phyloP scores from a whole-genome alignment of 139 green algal genomes.

The Desmodesmus armatus region DNA sequence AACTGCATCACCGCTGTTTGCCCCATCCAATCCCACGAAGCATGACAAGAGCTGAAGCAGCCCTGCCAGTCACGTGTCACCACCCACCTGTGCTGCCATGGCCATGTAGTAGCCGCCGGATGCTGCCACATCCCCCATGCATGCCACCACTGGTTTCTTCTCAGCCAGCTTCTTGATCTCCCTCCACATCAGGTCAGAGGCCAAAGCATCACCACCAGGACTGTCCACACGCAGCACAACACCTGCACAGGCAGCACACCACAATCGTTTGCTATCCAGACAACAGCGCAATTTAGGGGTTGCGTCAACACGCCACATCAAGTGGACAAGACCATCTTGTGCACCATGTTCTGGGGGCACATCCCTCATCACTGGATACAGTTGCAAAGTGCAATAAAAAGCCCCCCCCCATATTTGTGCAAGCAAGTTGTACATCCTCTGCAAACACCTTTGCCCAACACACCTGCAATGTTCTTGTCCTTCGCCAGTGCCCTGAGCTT shows the following conservation, averaged over 20 bases:
- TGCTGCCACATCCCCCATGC: slow-evolving; percentile 95
- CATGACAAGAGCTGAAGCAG: no score
- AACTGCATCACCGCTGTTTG: no score
- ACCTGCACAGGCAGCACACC: slow-evolving; percentile 51
- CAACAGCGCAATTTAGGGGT: not conserved
- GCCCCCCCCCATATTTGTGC: no score
- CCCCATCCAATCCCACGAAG: no score
- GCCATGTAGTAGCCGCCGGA: slow-evolving; percentile 96
- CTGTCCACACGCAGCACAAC: slow-evolving; percentile 93
- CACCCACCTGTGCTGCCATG: slow-evolving; percentile 76
- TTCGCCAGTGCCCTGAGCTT: slow-evolving; percentile 63
- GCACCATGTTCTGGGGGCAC: no score
- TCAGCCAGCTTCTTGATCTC: slow-evolving; percentile 79
- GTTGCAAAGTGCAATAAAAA: no score
- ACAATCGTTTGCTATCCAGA: no score
- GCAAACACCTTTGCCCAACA: not conserved
- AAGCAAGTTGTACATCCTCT: not conserved
- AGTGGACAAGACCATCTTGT: not conserved
- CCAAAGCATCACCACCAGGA: slow-evolving; percentile 92
- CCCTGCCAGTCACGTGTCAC: no score
- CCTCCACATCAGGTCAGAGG: slow-evolving; percentile 96
- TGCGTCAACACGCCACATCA: no score
- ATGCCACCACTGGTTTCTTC: slow-evolving; percentile 94
- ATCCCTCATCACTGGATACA: no score
- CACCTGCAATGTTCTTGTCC: slow-evolving; percentile 56